Evolutionary conservation across 2,329 filamentous ascomycete species (phyloP).

Genomic region (Hypoxylon sp.): DNA sequence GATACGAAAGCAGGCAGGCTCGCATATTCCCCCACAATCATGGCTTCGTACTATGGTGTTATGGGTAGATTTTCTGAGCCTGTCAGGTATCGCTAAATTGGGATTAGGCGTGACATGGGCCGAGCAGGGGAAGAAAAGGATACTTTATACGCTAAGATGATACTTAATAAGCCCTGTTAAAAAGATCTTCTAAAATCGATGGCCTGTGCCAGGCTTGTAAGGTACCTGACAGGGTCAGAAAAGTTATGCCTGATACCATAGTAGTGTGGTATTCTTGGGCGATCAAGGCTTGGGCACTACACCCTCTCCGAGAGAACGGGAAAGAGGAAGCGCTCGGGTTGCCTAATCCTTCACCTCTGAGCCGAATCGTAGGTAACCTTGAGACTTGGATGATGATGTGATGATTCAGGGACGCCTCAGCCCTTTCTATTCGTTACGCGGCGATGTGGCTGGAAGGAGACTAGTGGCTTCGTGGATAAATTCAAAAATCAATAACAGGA

Average conservation of each 20-base stretch:
- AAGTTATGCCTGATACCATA: too few species aligned
- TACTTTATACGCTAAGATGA: too few species aligned
- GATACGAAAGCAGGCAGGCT: conserved; percentile 32
- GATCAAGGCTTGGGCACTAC: conserved; percentile 32
- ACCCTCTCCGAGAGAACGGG: conserved; percentile 30
- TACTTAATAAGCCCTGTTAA: too few species aligned
- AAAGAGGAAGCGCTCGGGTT: conserved; percentile 40
- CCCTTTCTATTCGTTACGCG: conserved; percentile 37
- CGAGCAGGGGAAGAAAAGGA: too few species aligned
- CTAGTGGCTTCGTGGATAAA: conserved; percentile 44
- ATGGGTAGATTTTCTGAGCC: too few species aligned
- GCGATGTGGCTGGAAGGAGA: conserved; percentile 31
- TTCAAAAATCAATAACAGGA: conserved; percentile 5
- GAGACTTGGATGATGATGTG: conserved; percentile 19
- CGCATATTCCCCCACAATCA: conserved; percentile 41
- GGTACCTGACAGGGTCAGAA: too few species aligned
- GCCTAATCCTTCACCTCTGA: conserved; percentile 37
- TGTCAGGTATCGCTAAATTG: too few species aligned
- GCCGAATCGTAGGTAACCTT: conserved; percentile 21
- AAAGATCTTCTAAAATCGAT: too few species aligned
- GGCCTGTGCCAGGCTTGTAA: too few species aligned
- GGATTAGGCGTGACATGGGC: too few species aligned
- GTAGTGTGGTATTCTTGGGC: conserved; percentile 28
- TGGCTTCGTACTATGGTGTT: conserved; percentile 9
- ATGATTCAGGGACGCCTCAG: conserved; percentile 26